These are phyloP conservation scores for Wickerhamomyces sydowiorum DNA, from an alignment of 805 yeast genomes.

Conservation along the genomic window DNA sequence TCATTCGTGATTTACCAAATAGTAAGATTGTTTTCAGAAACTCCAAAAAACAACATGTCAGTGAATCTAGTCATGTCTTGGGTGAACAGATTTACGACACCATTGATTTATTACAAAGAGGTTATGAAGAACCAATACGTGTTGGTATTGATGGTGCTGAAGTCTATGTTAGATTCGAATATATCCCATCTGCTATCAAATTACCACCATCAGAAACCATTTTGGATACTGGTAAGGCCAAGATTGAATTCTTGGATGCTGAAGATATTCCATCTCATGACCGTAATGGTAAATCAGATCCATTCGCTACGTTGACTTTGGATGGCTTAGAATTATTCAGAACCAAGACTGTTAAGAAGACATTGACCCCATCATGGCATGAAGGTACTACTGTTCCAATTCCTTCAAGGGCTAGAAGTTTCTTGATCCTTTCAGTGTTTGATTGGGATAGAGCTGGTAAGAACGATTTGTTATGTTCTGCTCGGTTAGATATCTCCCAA, in stretches of 20 bases:
- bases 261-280: slow-evolving; percentile 53
- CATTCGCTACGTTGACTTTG: slow-evolving; percentile 46
- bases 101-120: slow-evolving; percentile 44
- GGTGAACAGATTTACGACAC: slow-evolving; percentile 47
- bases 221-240: slow-evolving; percentile 60
- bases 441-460: slow-evolving; percentile 82
- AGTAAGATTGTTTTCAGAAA: slow-evolving; percentile 53
- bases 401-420: slow-evolving; percentile 54
- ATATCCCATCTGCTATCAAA: slow-evolving; percentile 49
- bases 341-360: slow-evolving; percentile 59
- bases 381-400: slow-evolving; percentile 56
- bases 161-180: slow-evolving; percentile 48
- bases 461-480: slow-evolving; percentile 54
- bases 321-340: slow-evolving; percentile 51
- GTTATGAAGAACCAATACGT: slow-evolving; percentile 40
- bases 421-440: slow-evolving; percentile 42
- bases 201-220: slow-evolving; percentile 56
- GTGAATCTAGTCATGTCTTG: slow-evolving; percentile 41
- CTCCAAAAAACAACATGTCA: slow-evolving; percentile 45
- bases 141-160: slow-evolving; percentile 37
- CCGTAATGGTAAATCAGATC: slow-evolving; percentile 74
- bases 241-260: slow-evolving; percentile 53
- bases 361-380: slow-evolving; percentile 73
- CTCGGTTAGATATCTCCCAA: slow-evolving; percentile 41
- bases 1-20: slow-evolving; percentile 65